Evolutionary conservation across 805 yeast genomes (phyloP).

Genomic region (Teunomyces aglyptinius): DNA sequence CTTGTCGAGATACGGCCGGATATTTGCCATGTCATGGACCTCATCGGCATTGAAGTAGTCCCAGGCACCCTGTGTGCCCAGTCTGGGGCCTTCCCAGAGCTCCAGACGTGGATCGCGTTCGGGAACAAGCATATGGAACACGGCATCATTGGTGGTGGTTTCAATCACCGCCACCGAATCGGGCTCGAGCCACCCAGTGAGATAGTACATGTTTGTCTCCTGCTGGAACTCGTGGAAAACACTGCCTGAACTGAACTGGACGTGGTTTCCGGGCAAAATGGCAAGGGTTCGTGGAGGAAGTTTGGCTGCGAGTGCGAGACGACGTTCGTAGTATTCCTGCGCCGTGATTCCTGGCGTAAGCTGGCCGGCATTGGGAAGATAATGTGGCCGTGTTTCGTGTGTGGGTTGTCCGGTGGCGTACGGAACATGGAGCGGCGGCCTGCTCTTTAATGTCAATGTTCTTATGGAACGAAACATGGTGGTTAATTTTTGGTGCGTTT

Average conservation of each 20-base stretch:
- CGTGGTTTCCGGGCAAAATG: constrained; percentile 66
- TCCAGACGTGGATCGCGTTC: constrained; percentile 76
- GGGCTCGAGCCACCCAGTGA: constrained; percentile 94
- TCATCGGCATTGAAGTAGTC: constrained; percentile 88
- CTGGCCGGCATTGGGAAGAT: constrained; percentile 69
- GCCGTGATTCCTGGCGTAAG: constrained; percentile 88
- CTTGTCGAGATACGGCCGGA: constrained; percentile 43
- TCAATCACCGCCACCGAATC: constrained; percentile 69
- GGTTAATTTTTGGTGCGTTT: too few species aligned
- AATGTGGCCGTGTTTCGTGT: constrained; percentile 77
- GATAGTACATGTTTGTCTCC: constrained; percentile 79
- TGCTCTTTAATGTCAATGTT: constrained; percentile 12
- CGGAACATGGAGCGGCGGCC: constrained; percentile 24
- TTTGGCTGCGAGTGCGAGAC: constrained; percentile 54
- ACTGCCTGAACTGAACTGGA: constrained; percentile 82
- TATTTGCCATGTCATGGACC: constrained; percentile 49
- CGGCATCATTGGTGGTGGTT: constrained; percentile 49
- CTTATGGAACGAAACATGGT: background rate
- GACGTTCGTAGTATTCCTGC: constrained; percentile 71
- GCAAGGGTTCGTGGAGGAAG: constrained; percentile 68
- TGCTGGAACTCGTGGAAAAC: constrained; percentile 94
- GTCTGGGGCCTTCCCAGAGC: constrained; percentile 93
- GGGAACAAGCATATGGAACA: constrained; percentile 80
- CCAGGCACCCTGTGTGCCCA: constrained; percentile 79
- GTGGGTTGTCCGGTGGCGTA: constrained; percentile 80